Evolutionary conservation across 208 protist genomes (phyloP).

Genomic region (Leishmania amazonensis): DNA sequence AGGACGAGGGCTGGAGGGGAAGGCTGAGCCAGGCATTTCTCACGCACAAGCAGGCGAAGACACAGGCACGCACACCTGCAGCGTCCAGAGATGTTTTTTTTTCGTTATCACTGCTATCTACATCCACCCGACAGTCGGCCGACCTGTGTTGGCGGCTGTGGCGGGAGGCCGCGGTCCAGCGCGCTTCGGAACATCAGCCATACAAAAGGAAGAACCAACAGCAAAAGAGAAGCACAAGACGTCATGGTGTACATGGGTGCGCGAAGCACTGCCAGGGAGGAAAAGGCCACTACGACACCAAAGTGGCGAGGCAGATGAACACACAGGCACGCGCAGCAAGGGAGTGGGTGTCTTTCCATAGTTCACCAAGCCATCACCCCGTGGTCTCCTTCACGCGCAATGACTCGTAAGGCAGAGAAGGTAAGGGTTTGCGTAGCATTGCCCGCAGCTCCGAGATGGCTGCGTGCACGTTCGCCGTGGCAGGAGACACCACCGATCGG

Average conservation of each 20-base stretch:
- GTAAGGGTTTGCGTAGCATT: conserved; percentile 80
- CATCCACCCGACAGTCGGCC: not conserved
- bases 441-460: conserved; percentile 78
- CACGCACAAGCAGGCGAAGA: not conserved
- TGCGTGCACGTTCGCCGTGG: conserved; percentile 70
- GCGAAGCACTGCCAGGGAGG: not conserved
- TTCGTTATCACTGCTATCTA: not conserved
- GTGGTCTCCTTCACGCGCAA: conserved; percentile 5
- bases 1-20: not conserved
- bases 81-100: not conserved
- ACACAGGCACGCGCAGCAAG: not conserved
- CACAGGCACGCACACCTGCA: not conserved
- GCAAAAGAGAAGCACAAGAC: not conserved
- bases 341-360: not conserved
- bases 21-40: too few species aligned
- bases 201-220: not conserved
- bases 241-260: not conserved
- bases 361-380: not conserved
- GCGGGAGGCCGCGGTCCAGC: not conserved
- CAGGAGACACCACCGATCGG: conserved; percentile 41
- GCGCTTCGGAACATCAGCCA: not conserved
- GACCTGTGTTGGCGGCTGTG: not conserved
- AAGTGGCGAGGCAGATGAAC: not conserved
- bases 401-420: conserved; percentile 63
- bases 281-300: not conserved